Evolutionary conservation across 148 eudicot genomes (phyloP), one percentile per base, ranked within the genome.

Genomic region (Chenopodium suecicum): DNA sequence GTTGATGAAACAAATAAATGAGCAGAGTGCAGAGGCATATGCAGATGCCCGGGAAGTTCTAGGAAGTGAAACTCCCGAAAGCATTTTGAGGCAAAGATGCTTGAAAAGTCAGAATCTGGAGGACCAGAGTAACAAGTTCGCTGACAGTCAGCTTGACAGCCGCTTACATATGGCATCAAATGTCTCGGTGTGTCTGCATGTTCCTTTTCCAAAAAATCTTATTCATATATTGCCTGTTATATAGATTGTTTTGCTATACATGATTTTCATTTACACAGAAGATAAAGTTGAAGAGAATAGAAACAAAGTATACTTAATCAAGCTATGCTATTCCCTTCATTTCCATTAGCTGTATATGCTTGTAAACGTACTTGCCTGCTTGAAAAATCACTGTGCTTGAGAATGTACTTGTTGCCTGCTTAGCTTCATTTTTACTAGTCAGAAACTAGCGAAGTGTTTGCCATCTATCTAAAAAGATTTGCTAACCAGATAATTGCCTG

Each of bases 31-130:
- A 74, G 86, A 88, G 64, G 88, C 98, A 76, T 92, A 88, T 84
- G 98, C 99, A 75, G 91, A 91, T 83, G 98, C 97, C 62, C 91
- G 91, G 75, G 90, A 92, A 86, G 93, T 92, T 81, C 83, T 94
- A 75, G 99, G 97, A 54, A 90, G 86, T 78, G 98, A 96, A 80
- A 94, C 97, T 70, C 98, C 98, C 5, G 91, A 91, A 86, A 87
- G 95, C 37, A 87, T 92, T 81, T 60, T 94, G 73, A 88, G 84
- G 82, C 84, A 75, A 74, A 92, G 84, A 85, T 72, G 85, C 78
- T 79, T 77, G 12, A 81, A 41, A 29, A 80, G 56, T 74, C 86
- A 79, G 79, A 83, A 83, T 46, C 86, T 27, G 5, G 88, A 89
- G 37, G 83, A 77, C 79, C 86, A 87, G 74, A 82, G 79, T 63